phyloP scores from a whole-genome alignment of 768 basidiomycete genomes.

The Postia placenta region DNA sequence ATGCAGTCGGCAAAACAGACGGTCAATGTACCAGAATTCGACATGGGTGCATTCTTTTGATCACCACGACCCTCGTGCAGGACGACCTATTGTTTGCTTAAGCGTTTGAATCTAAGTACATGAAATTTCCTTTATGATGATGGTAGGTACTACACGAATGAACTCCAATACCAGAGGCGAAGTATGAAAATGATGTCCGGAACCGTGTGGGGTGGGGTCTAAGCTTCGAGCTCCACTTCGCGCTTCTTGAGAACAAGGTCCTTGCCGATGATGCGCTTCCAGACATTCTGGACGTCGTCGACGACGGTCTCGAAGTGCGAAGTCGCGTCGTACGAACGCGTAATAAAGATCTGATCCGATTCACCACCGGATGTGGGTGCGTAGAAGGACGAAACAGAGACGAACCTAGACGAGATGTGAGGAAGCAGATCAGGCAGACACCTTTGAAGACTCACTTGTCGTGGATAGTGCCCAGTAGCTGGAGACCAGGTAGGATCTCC shows the following conservation, averaged over 20 bases:
- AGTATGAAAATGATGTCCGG: no score
- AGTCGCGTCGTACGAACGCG: constrained; percentile 96
- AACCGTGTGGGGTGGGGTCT: no score
- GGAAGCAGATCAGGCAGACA: neutral
- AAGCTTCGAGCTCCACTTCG: constrained; percentile 59
- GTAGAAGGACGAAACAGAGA: constrained; percentile 83
- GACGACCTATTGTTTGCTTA: no score
- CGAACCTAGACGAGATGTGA: constrained; percentile 52
- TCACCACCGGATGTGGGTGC: constrained; percentile 79
- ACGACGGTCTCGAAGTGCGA: constrained; percentile 99
- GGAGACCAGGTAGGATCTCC: constrained; percentile 89
- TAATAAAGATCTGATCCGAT: constrained; percentile 92
- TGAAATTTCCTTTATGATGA: neutral
- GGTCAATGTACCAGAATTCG: constrained; percentile 80
- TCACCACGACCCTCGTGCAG: no score
- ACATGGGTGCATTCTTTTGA: constrained; percentile 74
- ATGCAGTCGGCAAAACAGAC: constrained; percentile 92
- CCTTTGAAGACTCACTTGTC: constrained; percentile 63
- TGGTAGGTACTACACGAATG: neutral
- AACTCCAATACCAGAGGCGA: neutral
- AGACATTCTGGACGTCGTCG: constrained; percentile 95
- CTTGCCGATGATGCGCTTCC: constrained; percentile 77
- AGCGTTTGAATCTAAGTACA: no score
- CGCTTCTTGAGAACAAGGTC: constrained; percentile 86
- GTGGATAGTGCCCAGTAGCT: constrained; percentile 85